Evolutionary conservation across 116 monocot species (phyloP).

Genomic region (Dioscorea cayenensis): DNA sequence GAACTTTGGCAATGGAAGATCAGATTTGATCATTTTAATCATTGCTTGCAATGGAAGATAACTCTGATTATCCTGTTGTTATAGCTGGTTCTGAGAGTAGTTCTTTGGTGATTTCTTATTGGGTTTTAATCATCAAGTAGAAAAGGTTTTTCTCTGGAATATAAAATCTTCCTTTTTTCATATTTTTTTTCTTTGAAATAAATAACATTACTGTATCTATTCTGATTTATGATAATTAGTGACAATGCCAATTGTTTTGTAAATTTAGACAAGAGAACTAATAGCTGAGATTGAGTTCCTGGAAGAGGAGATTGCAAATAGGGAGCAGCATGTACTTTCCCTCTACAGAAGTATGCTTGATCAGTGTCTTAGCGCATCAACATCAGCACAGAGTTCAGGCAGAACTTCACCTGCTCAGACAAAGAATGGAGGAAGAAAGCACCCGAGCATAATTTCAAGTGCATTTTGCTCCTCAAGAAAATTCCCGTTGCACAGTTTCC

Average conservation of each 20-base stretch:
- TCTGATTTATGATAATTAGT: no score
- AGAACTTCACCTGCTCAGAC: slow-evolving; percentile 58
- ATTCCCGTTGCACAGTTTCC: slow-evolving; percentile 56
- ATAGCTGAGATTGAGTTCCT: slow-evolving; percentile 70
- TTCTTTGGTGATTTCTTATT: no score
- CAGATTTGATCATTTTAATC: no score
- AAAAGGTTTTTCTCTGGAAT: no score
- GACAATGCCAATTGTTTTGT: background rate
- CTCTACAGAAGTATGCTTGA: slow-evolving; percentile 78
- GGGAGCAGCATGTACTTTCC: slow-evolving; percentile 76
- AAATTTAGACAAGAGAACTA: slow-evolving; percentile 56
- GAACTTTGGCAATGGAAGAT: no score
- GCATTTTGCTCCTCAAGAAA: slow-evolving; percentile 84
- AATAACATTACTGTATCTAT: no score
- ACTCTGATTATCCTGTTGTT: no score
- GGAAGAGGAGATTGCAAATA: slow-evolving; percentile 68
- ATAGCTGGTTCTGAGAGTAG: no score
- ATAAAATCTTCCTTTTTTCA: no score
- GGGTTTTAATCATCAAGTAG: no score
- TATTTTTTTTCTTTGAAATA: no score
- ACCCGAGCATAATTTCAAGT: slow-evolving; percentile 70
- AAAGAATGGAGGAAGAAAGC: slow-evolving; percentile 34
- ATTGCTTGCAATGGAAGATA: no score
- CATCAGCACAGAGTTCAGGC: slow-evolving; percentile 59
- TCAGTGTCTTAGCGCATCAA: slow-evolving; percentile 40